A percentile compares a stretch with the other conserved stretches of the same genome.
These are phyloP conservation scores for Punctularia strigosozonata DNA, from an alignment of 768 basidiomycete genomes.

Conservation along the genomic window DNA sequence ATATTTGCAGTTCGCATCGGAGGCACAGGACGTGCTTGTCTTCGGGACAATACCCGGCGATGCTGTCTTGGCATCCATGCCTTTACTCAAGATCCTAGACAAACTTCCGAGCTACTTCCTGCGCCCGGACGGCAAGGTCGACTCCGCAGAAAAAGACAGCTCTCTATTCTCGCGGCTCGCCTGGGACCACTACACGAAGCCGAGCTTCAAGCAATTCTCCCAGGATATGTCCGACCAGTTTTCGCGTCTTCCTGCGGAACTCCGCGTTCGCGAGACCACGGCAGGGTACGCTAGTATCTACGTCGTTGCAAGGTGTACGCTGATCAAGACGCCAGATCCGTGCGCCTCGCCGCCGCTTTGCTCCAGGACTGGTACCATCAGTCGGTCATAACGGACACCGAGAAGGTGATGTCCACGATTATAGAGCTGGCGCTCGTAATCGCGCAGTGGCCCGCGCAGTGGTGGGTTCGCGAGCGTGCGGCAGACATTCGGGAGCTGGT, in stretches of 20 bases:
- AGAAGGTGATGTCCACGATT: conserved; percentile 24
- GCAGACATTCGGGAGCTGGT: conserved; percentile 54
- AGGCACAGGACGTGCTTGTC: conserved; percentile 68
- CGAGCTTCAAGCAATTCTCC: conserved; percentile 60
- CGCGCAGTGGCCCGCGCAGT: conserved; percentile 48
- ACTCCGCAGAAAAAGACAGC: conserved; percentile 15
- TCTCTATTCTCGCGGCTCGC: conserved; percentile 25
- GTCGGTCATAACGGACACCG: conserved; percentile 28
- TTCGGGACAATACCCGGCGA: conserved; percentile 53
- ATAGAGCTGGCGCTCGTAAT: conserved; percentile 23
- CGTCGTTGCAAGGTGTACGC: too few species aligned
- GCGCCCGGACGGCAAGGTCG: conserved; percentile 18
- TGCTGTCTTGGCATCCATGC: conserved; percentile 60
- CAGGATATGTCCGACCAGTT: conserved; percentile 56
- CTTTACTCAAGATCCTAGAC: conserved; percentile 49
- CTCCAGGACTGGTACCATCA: conserved; percentile 61
- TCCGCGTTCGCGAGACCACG: conserved; percentile 53
- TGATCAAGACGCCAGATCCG: too few species aligned
- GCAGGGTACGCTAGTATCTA: too few species aligned
- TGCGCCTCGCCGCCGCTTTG: conserved; percentile 55
- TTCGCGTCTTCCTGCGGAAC: conserved; percentile 39
- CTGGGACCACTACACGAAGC: conserved; percentile 50
- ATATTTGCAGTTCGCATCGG: conserved; percentile 60
- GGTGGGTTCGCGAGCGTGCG: conserved; percentile 54
- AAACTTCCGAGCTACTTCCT: conserved; percentile 67